Evolutionary conservation across 345 rosid species (phyloP).

Genomic region (Eucalyptus dawsonii): DNA sequence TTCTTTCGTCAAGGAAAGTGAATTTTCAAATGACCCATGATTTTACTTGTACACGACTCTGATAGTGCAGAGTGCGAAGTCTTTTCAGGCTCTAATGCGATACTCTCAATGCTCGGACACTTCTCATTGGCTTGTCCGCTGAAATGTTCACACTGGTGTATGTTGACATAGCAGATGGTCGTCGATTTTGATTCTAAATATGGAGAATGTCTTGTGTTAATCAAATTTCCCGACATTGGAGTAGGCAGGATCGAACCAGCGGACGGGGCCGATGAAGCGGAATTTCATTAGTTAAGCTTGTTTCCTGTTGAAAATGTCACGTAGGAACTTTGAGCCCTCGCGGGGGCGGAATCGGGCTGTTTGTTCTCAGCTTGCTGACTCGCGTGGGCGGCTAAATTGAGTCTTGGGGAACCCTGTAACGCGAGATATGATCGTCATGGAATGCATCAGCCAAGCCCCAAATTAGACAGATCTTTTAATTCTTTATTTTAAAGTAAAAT

Average conservation of each 20-base stretch:
- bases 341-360: not conserved
- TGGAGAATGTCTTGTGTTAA: not conserved
- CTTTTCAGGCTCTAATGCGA: not conserved
- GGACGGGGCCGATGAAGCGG: not conserved
- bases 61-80: not conserved
- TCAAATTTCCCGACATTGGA: not conserved
- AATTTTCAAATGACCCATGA: not conserved
- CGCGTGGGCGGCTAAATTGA: not conserved
- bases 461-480: not conserved
- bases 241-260: not conserved
- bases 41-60: not conserved
- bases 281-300: not conserved
- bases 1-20: not conserved
- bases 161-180: not conserved
- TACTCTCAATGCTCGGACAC: not conserved
- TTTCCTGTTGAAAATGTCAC: too few relatives aligned
- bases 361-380: not conserved
- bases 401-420: not conserved
- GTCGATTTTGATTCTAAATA: not conserved
- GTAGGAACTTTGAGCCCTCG: not conserved
- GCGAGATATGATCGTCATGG: not conserved
- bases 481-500: not conserved
- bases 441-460: not conserved
- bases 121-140: not conserved
- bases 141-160: not conserved